Base-by-base conservation (phyloP, 768 basidiomycete genomes). In the Calocybe cyanea region DNA sequence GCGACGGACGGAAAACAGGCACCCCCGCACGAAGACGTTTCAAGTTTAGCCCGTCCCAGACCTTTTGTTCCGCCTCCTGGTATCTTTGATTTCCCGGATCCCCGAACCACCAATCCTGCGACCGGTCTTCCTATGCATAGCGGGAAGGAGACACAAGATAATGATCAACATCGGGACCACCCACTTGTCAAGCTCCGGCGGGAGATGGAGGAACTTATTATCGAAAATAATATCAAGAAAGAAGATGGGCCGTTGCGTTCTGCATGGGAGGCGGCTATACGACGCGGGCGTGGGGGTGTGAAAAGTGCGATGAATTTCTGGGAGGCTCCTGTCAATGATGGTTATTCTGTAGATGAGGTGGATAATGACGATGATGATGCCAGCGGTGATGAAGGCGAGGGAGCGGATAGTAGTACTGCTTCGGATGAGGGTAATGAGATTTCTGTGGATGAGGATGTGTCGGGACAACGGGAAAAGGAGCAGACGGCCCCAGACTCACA, bases 171-270 rank as follows among this genome's bases (percentile, higher is more conserved):
- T 28, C 6, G 38, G 11, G 49, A 57, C 1, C 74, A 32, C 28
- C 62, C 33, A 9, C 63, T 81, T 41, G 66, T 64, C 9, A 37
- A 61, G 38, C 61, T 87, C 38, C 59, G 70, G 38, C 48, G 60
- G 13, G 84, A 85, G 62, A 82, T 89, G 72, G 77, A 83, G 60
- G 69, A 78, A 32, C 69, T 87, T 56, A 63, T 86, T 38, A 71
- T 88, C 2, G 87, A 87, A 63, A 67, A 68, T 24, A 77, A 75
- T 54, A 63, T 89, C 32, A 78, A 72, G 63, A 71, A 66, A 42
- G 77, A 82, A 32, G 75, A 76, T 1, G 82, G 79, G 11, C 83
- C 81, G n/a, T 65, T 85, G 43, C 64, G 65, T 55, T 73, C 61
- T 30, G 74, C 70, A 8, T 82, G 80, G 77, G 71, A 79, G 43